These are phyloP conservation scores for Jimgerdemannia lactiflua DNA, from an alignment of 192 early-diverging fungal species.

Conservation along the genomic window DNA sequence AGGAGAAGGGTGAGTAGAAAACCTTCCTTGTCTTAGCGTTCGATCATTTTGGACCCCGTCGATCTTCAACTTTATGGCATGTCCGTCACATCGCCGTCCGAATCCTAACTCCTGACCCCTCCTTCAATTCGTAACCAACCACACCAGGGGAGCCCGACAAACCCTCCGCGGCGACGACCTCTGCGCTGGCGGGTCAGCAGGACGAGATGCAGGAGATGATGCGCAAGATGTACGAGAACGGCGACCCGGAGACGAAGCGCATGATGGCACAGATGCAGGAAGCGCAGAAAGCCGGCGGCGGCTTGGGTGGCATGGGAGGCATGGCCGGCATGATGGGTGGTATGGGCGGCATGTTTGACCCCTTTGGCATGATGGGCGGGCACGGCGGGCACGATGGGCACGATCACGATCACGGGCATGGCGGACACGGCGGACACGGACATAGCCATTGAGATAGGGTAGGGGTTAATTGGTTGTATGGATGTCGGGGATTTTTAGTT, in stretches of 20 bases:
- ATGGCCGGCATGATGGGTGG: conserved; percentile 1
- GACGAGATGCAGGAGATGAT: conserved; percentile 8
- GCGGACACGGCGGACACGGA: no score
- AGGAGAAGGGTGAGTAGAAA: conserved; percentile 13
- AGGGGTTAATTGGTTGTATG: no score
- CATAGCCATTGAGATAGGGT: no score
- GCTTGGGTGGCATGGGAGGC: conserved; percentile 5
- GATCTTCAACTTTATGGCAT: no score
- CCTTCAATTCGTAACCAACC: background rate
- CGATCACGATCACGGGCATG: conserved; percentile 7
- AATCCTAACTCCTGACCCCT: background rate
- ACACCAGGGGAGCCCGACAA: background rate
- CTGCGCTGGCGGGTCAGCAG: background rate
- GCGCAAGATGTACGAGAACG: conserved; percentile 11
- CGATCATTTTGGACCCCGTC: no score
- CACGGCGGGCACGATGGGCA: conserved; percentile 3
- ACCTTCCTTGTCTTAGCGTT: background rate
- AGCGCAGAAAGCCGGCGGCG: background rate
- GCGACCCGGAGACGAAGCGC: conserved; percentile 11
- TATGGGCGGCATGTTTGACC: conserved; percentile 11
- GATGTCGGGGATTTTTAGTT: no score
- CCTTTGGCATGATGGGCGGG: conserved; percentile 7
- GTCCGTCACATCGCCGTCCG: no score
- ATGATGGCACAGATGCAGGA: conserved; percentile 15
- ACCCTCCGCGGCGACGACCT: background rate